Conservation (phyloP, 2,329 filamentous ascomycete genomes). For the Teratosphaeria viscida region DNA sequence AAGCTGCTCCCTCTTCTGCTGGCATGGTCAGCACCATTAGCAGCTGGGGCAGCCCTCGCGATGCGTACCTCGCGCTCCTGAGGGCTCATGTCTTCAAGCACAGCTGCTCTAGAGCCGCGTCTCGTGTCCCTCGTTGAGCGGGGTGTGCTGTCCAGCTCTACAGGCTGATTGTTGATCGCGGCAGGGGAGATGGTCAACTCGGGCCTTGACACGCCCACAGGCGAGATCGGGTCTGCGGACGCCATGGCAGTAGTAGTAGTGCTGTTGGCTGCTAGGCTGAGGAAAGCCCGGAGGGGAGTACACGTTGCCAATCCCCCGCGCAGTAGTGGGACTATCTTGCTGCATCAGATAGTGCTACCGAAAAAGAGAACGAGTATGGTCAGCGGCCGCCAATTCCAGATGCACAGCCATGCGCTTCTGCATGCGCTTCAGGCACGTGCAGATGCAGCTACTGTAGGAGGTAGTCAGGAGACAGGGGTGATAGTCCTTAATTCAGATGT, state of each 20-base stretch:
- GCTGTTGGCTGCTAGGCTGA: too few species aligned
- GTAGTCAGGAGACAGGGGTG: too few species aligned
- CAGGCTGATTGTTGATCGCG: slow-evolving; percentile 33
- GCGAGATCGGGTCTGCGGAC: slow-evolving; percentile 17
- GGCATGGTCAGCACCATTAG: background rate
- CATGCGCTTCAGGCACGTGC: too few species aligned
- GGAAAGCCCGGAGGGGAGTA: too few species aligned
- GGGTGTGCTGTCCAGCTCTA: slow-evolving; percentile 34
- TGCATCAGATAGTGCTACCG: too few species aligned
- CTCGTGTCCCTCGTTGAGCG: slow-evolving; percentile 15
- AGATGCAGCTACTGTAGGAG: too few species aligned
- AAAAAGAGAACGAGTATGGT: too few species aligned
- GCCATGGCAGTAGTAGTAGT: background rate
- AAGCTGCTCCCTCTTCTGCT: slow-evolving; percentile 29
- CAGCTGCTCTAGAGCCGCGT: slow-evolving; percentile 10
- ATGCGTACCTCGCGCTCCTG: slow-evolving; percentile 16
- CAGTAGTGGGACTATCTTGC: too few species aligned
- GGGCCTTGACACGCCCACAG: slow-evolving; percentile 17
- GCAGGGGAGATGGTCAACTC: slow-evolving; percentile 29
- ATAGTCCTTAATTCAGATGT: too few species aligned
- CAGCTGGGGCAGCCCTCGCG: background rate
- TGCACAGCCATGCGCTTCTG: too few species aligned
- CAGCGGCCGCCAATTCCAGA: too few species aligned
- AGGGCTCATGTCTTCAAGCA: slow-evolving; percentile 11
- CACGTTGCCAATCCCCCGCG: too few species aligned